Base-by-base conservation (phyloP, 192 early-diverging fungal species). In the Coemansia sp. region DNA sequence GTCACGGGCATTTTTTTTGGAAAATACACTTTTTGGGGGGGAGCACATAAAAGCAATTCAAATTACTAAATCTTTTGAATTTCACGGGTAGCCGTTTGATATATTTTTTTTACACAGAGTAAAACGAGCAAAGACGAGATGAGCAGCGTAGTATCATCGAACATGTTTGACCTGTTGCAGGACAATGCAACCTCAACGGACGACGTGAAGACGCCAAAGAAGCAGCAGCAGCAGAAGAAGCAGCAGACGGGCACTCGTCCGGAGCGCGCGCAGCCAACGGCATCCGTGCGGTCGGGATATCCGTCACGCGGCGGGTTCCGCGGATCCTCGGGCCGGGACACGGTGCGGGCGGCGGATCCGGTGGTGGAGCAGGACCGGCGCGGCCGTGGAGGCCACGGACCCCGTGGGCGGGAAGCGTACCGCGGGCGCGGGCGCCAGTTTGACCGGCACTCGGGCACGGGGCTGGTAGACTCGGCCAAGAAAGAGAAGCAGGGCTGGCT, bases 401-500 rank as follows among this genome's bases (percentile, higher is more conserved):
- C 16, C 3, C 46, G 46, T 14, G 46, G 46, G 0, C 46, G 46
- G 21, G 46, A 28, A 14, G 76, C 86, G 36, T 82, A 81, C 20
- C 72, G 82, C 13, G 54, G 65, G 33, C 82, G 83, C 67, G 85
- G 88, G 2, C 86, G 88, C 53, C 83, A 87, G 74, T 89, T 40
- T 21, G 51, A 53, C 51, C 89, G 94, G 65, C 91, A 91, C 83
- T 86, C 82, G 68, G 88, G 70, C 47, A 89, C 88, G n/a, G 90
- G 86, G 39, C 72, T 84, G 37, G 59, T 57, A 49, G 93, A 94
- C 68, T 86, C 85, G 43, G 88, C 89, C 37, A 98, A 98, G 86
- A 96, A 98, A 83, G 87, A 90, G 68, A 87, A 82, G 68, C 86
- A 87, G 69, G 86, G 84, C 33, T 92, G 91, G 91, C 89, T 92